phyloP scores from a whole-genome alignment of 768 basidiomycete genomes.

The Harrya chromipes region DNA sequence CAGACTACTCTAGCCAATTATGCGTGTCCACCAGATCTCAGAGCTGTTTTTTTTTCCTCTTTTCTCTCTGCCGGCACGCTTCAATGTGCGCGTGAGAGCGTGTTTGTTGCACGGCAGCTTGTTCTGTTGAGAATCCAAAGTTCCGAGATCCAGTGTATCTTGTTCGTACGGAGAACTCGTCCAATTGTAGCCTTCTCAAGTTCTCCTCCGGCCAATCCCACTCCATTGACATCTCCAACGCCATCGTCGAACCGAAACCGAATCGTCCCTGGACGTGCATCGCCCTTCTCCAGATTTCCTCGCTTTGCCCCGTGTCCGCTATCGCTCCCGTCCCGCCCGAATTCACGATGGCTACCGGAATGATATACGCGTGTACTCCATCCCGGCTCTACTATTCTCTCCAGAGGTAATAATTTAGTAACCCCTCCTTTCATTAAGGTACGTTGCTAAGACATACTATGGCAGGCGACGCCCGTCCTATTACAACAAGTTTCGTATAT shows the following conservation, averaged over 20 bases:
- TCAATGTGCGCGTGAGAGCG: slow-evolving; percentile 18
- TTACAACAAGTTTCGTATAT: slow-evolving; percentile 37
- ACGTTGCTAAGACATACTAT: slow-evolving; percentile 35
- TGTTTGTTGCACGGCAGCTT: slow-evolving; percentile 6
- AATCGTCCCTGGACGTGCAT: slow-evolving; percentile 20
- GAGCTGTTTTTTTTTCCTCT: slow-evolving; percentile 13
- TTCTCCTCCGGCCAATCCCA: slow-evolving; percentile 29
- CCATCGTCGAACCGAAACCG: slow-evolving; percentile 32
- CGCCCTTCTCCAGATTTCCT: slow-evolving; percentile 27
- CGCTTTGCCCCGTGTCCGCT: slow-evolving; percentile 20
- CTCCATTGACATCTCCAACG: slow-evolving; percentile 29
- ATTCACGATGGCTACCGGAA: slow-evolving; percentile 34
- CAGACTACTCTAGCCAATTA: slow-evolving; percentile 25
- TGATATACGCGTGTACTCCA: slow-evolving; percentile 33
- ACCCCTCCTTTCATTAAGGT: slow-evolving; percentile 36
- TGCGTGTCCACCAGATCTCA: slow-evolving; percentile 20
- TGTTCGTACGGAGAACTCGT: slow-evolving; percentile 25
- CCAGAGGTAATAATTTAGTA: slow-evolving; percentile 39
- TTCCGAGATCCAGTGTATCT: slow-evolving; percentile 25
- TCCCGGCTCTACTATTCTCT: slow-evolving; percentile 34
- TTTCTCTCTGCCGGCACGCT: slow-evolving; percentile 21
- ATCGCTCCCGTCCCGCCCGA: slow-evolving; percentile 30
- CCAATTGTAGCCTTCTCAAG: slow-evolving; percentile 22
- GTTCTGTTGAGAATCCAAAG: slow-evolving; percentile 11
- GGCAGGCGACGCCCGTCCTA: slow-evolving; percentile 35